These are phyloP conservation scores for Aspergillus tubingensis DNA, from an alignment of 2,329 filamentous ascomycete species.

Conservation along the genomic window DNA sequence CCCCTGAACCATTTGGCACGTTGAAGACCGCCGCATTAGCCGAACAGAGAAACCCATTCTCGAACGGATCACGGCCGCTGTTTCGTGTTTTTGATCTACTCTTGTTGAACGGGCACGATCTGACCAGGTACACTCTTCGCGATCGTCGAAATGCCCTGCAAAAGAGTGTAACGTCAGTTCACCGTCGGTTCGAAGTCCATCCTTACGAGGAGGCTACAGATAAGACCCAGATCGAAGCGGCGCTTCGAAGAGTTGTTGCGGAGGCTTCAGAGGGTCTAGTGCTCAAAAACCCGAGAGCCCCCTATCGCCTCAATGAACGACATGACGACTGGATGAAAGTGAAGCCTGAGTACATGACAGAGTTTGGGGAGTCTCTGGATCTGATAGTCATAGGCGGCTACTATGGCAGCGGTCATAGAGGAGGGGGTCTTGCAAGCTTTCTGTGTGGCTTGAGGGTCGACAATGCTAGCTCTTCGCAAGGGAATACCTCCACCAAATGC, in stretches of 20 bases:
- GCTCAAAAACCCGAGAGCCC: slow-evolving; percentile 86
- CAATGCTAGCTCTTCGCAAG: slow-evolving; percentile 62
- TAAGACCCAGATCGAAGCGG: slow-evolving; percentile 73
- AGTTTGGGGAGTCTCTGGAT: slow-evolving; percentile 91
- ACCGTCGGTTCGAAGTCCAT: slow-evolving; percentile 82
- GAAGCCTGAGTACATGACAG: slow-evolving; percentile 97
- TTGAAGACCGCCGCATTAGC: slow-evolving; percentile 86
- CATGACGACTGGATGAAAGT: slow-evolving; percentile 99
- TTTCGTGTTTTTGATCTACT: slow-evolving; percentile 90
- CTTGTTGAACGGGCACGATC: slow-evolving; percentile 75
- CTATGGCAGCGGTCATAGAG: slow-evolving; percentile 82
- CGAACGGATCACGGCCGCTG: slow-evolving; percentile 69
- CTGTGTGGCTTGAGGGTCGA: slow-evolving; percentile 83
- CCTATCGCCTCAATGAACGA: slow-evolving; percentile 83
- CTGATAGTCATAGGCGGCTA: slow-evolving; percentile 89
- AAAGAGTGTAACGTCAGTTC: slow-evolving; percentile 67
- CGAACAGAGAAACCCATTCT: slow-evolving; percentile 72
- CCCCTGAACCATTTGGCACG: slow-evolving; percentile 85
- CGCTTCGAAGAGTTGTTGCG: slow-evolving; percentile 79
- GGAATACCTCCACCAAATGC: slow-evolving; percentile 68
- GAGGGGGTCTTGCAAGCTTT: slow-evolving; percentile 80
- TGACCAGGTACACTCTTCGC: slow-evolving; percentile 80
- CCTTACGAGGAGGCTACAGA: slow-evolving; percentile 66
- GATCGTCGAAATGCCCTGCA: slow-evolving; percentile 77
- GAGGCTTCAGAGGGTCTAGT: slow-evolving; percentile 88